Conservation (phyloP, 1,284 basidiomycete genomes). For the Meira nashicola region DNA sequence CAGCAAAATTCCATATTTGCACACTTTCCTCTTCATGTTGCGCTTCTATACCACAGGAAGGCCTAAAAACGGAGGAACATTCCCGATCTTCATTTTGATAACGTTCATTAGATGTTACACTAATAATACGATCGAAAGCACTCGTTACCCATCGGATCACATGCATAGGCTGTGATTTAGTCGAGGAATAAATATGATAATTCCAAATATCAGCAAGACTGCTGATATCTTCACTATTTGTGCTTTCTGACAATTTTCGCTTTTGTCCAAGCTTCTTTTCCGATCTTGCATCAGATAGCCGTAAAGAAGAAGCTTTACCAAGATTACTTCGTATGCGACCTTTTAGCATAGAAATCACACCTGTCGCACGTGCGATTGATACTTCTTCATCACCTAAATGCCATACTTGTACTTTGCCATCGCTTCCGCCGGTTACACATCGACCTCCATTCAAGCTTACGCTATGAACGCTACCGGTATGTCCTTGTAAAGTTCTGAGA, state of each 20-base stretch:
- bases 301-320: not conserved
- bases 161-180: not conserved
- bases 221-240: not conserved
- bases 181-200: not conserved
- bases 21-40: constrained; percentile 3
- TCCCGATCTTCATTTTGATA: no score
- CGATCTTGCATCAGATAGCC: not conserved
- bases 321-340: not conserved
- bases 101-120: not conserved
- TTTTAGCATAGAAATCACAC: not conserved
- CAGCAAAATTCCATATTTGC: constrained; percentile 9
- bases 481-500: constrained; percentile 1
- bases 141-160: constrained; percentile 7
- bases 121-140: constrained; percentile 8
- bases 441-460: constrained; percentile 10
- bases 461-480: constrained; percentile 8
- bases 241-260: not conserved
- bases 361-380: not conserved
- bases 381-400: constrained; percentile 4
- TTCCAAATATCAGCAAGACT: constrained; percentile 2
- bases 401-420: constrained; percentile 8
- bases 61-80: not conserved
- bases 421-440: constrained; percentile 7
- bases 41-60: not conserved
- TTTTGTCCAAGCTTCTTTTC: no score